A percentile compares a stretch with the other conserved stretches of the same genome.
Conservation (phyloP, 164 flowering plant genomes). For the Santalum album region DNA sequence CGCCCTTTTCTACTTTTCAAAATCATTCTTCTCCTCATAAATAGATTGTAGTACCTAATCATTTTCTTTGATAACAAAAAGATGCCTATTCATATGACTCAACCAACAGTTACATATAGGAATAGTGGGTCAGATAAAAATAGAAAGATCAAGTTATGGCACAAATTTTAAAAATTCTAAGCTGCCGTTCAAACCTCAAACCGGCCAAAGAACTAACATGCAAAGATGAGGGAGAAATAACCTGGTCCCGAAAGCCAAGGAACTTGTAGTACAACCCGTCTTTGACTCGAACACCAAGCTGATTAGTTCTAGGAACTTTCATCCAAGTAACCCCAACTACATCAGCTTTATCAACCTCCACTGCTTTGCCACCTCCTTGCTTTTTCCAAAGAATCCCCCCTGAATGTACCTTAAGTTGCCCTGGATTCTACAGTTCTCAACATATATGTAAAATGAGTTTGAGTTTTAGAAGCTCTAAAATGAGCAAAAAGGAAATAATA, state of each 20-base stretch:
- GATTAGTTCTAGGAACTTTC: slow-evolving; percentile 85
- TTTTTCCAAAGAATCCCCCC: slow-evolving; percentile 85
- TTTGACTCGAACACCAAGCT: slow-evolving; percentile 64
- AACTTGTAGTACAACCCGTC: slow-evolving; percentile 85
- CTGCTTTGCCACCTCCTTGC: slow-evolving; percentile 85
- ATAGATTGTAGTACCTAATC: no score
- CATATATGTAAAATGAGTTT: not conserved
- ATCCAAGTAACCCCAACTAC: slow-evolving; percentile 72
- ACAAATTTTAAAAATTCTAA: not conserved
- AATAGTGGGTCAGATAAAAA: no score
- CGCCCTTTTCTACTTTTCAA: no score
- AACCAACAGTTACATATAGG: no score
- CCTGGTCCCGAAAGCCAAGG: slow-evolving; percentile 90
- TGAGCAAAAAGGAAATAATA: no score
- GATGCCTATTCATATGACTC: no score
- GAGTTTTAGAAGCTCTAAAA: not conserved
- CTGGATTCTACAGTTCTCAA: slow-evolving; percentile 57
- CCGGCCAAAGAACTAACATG: not conserved
- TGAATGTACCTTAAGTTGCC: slow-evolving; percentile 67
- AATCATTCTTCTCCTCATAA: no score
- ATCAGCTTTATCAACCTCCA: slow-evolving; percentile 71
- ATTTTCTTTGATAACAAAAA: no score
- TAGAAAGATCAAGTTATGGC: no score
- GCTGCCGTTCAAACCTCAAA: not conserved
- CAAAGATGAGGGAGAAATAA: slow-evolving; percentile 3